These are phyloP conservation scores for Drosera capensis DNA, from an alignment of 148 eudicot species.

Conservation along the genomic window DNA sequence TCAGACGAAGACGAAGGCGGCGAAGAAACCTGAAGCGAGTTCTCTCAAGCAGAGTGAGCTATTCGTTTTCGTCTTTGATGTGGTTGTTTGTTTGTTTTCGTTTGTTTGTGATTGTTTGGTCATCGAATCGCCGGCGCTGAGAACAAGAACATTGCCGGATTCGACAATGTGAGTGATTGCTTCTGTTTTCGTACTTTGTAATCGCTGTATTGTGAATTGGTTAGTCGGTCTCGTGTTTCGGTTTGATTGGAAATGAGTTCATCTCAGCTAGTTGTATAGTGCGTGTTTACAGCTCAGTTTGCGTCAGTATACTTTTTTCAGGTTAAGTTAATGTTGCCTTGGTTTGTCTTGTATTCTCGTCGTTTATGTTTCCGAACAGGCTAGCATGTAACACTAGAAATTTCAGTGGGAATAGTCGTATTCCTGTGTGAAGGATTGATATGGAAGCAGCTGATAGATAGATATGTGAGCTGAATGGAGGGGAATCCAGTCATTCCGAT, in stretches of 20 bases:
- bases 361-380: no score
- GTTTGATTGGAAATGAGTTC: not conserved
- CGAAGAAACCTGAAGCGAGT: constrained; percentile 55
- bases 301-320: no score
- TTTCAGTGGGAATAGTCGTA: no score
- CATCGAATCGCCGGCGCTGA: constrained; percentile 94
- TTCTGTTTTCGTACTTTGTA: not conserved
- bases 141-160: constrained; percentile 94
- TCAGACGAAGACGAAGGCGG: constrained; percentile 40
- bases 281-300: no score
- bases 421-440: no score
- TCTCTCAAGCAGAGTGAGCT: constrained; percentile 74
- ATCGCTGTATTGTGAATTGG: not conserved
- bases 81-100: not conserved
- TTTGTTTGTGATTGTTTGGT: not conserved
- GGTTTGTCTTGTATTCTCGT: no score
- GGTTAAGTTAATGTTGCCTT: no score
- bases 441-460: no score
- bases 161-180: constrained; percentile 88
- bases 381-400: no score
- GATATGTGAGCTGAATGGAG: no score
- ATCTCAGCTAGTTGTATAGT: no score
- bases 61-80: not conserved
- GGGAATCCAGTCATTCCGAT: not conserved
- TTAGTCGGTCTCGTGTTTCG: no score